Evolutionary conservation across 2,329 filamentous ascomycete species (phyloP), one percentile per base, ranked within the genome.

Genomic region (Alternaria gaisen): DNA sequence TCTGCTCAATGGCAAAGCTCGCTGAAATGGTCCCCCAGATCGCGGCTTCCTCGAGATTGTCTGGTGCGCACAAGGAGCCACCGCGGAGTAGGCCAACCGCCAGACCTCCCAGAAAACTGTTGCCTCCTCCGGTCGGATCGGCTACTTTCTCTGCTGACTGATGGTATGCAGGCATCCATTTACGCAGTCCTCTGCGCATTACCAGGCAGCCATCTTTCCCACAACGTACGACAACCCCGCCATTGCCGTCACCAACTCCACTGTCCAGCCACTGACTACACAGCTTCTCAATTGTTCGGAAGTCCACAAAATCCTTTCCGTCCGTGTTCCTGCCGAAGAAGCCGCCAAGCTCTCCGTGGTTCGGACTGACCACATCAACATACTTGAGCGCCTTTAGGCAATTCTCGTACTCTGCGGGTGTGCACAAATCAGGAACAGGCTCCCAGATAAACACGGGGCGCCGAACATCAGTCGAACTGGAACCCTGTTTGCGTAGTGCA

Each of bases 121-220:
- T 99, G 0, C 95, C 95, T 20, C 93, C 95, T 10, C 95, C 95
- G 0, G 95, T 98, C 0, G 94, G 94, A 77, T 98, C 95, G n/a
- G 95, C 81, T 1, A 97, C 92, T 59, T 82, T 86, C 0, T 73
- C 73, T 40, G 79, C 67, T 74, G 77, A 69, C 22, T 77, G 79
- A 72, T 94, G 91, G 73, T 90, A 94, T 8, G 94, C 91, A 12
- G 91, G 92, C 24, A 97, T 80, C 91, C 93, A 97, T 60, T 84
- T 81, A 70, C 61, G 67, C 43, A 77, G 65, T 5, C 71, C 67
- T 48, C 69, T 77, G 38, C 79, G 78, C 57, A 77, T 75, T 16
- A 86, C 77, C 68, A 85, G 86, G 76, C 90, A 93, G 3, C 92
- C 92, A 71, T 88, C 87, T 60, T 90, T 89, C 1, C 91, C 91